Evolutionary conservation across 2,329 filamentous ascomycete species (phyloP), one percentile per base, ranked within the genome.

Genomic region (Colletotrichum noveboracense): DNA sequence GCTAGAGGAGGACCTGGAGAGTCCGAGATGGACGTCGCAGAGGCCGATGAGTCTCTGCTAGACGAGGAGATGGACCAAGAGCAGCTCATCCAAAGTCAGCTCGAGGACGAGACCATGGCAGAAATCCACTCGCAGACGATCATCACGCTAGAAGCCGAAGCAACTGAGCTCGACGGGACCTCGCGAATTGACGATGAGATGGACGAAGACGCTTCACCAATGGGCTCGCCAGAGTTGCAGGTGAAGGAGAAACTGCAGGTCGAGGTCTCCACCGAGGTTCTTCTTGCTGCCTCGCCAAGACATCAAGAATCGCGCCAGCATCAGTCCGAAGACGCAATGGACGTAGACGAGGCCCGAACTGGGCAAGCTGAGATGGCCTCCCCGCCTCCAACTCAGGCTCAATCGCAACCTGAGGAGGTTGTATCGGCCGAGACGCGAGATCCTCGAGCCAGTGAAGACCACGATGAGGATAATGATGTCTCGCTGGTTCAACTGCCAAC

Each of bases 81-180:
- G 68, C n/a, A 24, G 26, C 38, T 38, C 43, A 38, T 56, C 60
- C 70, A 64, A 66, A 64, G 62, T 78, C 80, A 14, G 18, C 74
- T 76, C n/a, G 64, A 67, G 34, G 64, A 73, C 21, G 74, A 68
- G 58, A 28, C 72, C 7, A 86, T 85, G 83, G 80, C 84, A 52
- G 82, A 81, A 10, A 84, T 80, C 10, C 84, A 85, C 66, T 85
- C 84, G 7, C 14, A 66, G 34, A 32, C 24, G 5, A 58, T 26
- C 9, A 18, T 61, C 6, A 60, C 52, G 21, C 28, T 21, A 14
- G 48, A 72, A 21, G 24, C 26, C 13, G 32, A 52, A 7, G 48
- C 34, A 16, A 30, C 30, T 62, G 65, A 70, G 52, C 14, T 18
- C 26, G 16, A 60, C 10, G 30, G 61, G 26, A 52, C 24, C 3